Evolutionary conservation across 345 rosid genomes (phyloP).

Genomic region (Moricandia moricandioides): DNA sequence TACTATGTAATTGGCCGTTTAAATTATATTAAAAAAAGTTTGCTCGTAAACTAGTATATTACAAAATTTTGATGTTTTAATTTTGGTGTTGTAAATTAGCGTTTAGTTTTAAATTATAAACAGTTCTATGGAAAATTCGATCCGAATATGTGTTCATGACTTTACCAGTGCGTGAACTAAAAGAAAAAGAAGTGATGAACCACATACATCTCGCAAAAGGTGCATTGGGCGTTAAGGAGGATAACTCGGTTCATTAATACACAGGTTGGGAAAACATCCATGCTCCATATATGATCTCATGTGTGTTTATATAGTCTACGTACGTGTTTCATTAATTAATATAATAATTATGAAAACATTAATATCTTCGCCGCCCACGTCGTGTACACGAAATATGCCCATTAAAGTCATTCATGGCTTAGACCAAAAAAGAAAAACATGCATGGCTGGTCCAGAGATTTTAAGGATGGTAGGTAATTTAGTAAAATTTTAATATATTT

Average conservation of each 20-base stretch:
- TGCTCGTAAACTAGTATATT: not conserved
- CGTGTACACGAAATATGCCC: conserved; percentile 9
- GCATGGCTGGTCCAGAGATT: too few relatives aligned
- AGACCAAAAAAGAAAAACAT: too few relatives aligned
- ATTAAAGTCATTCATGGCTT: not conserved
- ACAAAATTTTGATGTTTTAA: not conserved
- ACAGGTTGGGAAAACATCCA: conserved; percentile 17
- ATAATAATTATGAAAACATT: not conserved
- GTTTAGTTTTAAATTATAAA: not conserved
- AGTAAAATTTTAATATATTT: too few relatives aligned
- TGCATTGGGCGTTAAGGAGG: conserved; percentile 14
- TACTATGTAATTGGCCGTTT: not conserved
- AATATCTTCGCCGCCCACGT: conserved; percentile 17
- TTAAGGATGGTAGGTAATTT: too few relatives aligned
- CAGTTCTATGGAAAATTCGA: not conserved
- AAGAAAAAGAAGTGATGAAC: conserved; percentile 13
- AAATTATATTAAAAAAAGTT: too few relatives aligned
- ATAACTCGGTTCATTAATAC: conserved; percentile 34
- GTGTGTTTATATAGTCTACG: not conserved
- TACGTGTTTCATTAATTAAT: not conserved
- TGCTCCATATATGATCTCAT: not conserved
- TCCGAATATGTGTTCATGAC: not conserved
- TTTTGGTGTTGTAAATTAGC: not conserved
- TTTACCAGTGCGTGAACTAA: not conserved
- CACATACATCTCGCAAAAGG: conserved; percentile 3